These are phyloP conservation scores for Hexamita inflata DNA, from an alignment of 208 protist genomes.

Conservation along the genomic window DNA sequence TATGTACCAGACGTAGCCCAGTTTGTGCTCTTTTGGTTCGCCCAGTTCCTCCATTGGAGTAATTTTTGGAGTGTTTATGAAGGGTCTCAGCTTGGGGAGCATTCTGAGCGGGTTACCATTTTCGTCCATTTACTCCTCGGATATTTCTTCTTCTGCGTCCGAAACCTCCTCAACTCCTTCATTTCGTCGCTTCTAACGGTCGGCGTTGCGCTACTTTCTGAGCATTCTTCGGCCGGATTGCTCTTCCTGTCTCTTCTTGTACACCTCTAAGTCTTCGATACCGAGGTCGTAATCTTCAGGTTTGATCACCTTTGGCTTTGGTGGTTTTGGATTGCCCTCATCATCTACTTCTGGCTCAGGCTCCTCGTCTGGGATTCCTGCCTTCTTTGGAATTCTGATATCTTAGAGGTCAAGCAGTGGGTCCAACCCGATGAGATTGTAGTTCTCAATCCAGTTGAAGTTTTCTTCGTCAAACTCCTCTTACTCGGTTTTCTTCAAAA, in stretches of 20 bases:
- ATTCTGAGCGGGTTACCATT: neutral
- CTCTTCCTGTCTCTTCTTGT: neutral
- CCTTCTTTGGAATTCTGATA: slow-evolving; percentile 20
- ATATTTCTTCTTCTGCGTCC: neutral
- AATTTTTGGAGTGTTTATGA: neutral
- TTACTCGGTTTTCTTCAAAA: neutral
- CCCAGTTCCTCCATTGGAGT: too few relatives aligned
- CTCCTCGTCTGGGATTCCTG: neutral
- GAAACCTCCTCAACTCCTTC: slow-evolving; percentile 8
- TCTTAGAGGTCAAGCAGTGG: neutral
- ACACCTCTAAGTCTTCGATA: slow-evolving; percentile 2
- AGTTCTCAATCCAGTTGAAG: slow-evolving; percentile 22
- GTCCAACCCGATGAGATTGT: slow-evolving; percentile 5
- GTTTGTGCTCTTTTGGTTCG: too few relatives aligned
- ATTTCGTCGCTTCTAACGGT: neutral
- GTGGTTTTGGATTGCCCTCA: neutral
- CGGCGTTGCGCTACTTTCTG: neutral
- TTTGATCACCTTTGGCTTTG: neutral
- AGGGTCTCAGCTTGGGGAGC: slow-evolving; percentile 1
- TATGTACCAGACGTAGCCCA: too few relatives aligned
- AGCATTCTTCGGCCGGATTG: neutral
- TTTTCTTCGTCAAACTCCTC: neutral
- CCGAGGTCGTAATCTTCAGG: slow-evolving; percentile 22
- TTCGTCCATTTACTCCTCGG: slow-evolving; percentile 3
- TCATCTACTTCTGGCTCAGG: neutral